Evolutionary conservation across 305 asterid genomes (phyloP).

Genomic region (Fraxinus xanthoxyloides): DNA sequence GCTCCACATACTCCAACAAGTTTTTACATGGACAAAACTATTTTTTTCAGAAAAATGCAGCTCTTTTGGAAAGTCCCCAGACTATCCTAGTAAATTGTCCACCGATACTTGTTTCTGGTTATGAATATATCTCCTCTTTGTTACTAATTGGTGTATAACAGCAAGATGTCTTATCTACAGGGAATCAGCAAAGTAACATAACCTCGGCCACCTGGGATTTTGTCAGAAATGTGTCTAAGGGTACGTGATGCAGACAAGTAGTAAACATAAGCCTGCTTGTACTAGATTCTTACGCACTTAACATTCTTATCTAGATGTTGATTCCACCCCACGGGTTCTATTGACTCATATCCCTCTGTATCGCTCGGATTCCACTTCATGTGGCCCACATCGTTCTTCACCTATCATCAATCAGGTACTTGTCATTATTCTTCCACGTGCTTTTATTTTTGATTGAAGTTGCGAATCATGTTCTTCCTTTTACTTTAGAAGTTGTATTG

Average conservation of each 20-base stretch:
- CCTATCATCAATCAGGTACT: slow-evolving; percentile 80
- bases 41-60: neutral
- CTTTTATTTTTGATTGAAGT: neutral
- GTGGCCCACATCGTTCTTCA: slow-evolving; percentile 83
- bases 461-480: neutral
- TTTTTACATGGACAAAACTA: neutral
- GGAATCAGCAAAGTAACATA: slow-evolving; percentile 43
- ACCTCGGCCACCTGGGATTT: slow-evolving; percentile 78
- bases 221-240: slow-evolving; percentile 49
- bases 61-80: neutral
- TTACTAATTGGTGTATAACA: slow-evolving; percentile 11
- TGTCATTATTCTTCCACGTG: neutral
- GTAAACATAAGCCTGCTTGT: slow-evolving; percentile 8
- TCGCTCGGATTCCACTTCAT: slow-evolving; percentile 75
- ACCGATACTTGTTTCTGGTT: neutral
- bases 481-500: neutral
- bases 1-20: neutral
- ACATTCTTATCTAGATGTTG: slow-evolving; percentile 42
- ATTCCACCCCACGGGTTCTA: slow-evolving; percentile 62
- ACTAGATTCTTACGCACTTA: slow-evolving; percentile 14
- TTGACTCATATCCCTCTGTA: slow-evolving; percentile 90
- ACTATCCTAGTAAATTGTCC: neutral
- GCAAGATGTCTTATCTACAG: slow-evolving; percentile 44
- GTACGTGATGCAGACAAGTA: slow-evolving; percentile 36
- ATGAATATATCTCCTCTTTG: neutral